These are phyloP conservation scores for Paraleonurus japonicus DNA, from an alignment of 257 asterid genomes.

Conservation along the genomic window DNA sequence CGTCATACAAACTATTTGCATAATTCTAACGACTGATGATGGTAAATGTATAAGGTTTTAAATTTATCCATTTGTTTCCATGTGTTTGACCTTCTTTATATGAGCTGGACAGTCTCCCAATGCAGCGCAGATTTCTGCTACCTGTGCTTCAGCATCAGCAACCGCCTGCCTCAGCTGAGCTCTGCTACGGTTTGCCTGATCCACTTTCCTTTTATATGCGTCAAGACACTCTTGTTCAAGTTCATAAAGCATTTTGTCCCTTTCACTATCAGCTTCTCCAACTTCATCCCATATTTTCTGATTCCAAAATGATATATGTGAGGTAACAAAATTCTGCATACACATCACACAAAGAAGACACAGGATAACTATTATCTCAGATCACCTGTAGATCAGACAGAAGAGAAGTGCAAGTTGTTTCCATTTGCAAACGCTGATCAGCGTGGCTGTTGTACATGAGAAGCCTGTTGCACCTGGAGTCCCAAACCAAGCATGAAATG, in stretches of 20 bases:
- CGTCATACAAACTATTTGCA: not conserved
- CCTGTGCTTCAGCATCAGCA: constrained; percentile 75
- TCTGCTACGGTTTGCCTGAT: constrained; percentile 59
- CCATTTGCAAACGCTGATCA: constrained; percentile 47
- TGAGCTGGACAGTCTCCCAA: constrained; percentile 62
- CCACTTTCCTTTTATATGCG: constrained; percentile 80
- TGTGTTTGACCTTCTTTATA: constrained; percentile 46
- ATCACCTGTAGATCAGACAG: constrained; percentile 78
- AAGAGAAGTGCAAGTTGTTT: constrained; percentile 66
- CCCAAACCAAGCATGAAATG: not conserved
- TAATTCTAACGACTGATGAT: not conserved
- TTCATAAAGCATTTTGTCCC: constrained; percentile 76
- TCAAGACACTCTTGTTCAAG: constrained; percentile 86
- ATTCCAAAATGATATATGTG: not conserved
- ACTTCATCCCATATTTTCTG: constrained; percentile 94
- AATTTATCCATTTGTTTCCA: not conserved
- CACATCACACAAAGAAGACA: not conserved
- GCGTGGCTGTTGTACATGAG: constrained; percentile 12
- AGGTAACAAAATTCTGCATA: not conserved
- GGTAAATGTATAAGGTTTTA: not conserved
- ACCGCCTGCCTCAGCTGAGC: constrained; percentile 79
- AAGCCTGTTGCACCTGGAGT: constrained; percentile 25
- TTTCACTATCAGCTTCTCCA: constrained; percentile 71
- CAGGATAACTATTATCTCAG: not conserved
- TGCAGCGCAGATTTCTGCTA: constrained; percentile 59